Conservation (phyloP, 441 rosid genomes). For the Gossypium lobatum region DNA sequence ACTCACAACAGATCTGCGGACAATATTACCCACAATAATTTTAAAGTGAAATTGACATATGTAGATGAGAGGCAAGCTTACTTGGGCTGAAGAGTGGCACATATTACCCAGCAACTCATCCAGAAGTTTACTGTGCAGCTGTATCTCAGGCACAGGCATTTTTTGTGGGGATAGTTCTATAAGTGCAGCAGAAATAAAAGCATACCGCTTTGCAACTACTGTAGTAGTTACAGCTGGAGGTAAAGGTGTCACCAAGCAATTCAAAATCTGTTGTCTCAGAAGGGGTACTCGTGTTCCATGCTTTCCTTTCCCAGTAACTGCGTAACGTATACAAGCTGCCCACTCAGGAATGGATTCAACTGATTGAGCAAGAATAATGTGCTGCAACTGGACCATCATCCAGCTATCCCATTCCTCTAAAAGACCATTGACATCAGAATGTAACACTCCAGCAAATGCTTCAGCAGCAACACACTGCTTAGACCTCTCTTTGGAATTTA, state of each 20-base stretch:
- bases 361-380: slow-evolving; percentile 75
- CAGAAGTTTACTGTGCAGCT: slow-evolving; percentile 66
- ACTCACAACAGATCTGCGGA: not conserved
- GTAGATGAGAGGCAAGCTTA: slow-evolving; percentile 32
- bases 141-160: slow-evolving; percentile 73
- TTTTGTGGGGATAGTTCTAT: slow-evolving; percentile 84
- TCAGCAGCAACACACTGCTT: slow-evolving; percentile 99
- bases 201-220: slow-evolving; percentile 90
- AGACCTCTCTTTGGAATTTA: slow-evolving; percentile 87
- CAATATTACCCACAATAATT: slow-evolving; percentile 1
- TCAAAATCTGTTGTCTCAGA: slow-evolving; percentile 77
- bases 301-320: slow-evolving; percentile 99
- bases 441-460: slow-evolving; percentile 92
- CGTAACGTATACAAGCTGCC: slow-evolving; percentile 98
- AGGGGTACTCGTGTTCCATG: slow-evolving; percentile 73
- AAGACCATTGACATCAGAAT: slow-evolving; percentile 89
- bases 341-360: slow-evolving; percentile 98
- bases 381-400: slow-evolving; percentile 85
- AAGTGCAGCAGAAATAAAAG: slow-evolving; percentile 89
- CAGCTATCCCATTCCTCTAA: slow-evolving; percentile 85
- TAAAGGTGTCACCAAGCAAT: slow-evolving; percentile 75
- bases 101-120: slow-evolving; percentile 78
- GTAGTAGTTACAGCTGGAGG: slow-evolving; percentile 83
- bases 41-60: not conserved
- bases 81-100: slow-evolving; percentile 99